Evolutionary conservation across 2,329 filamentous ascomycete species (phyloP), one percentile per base, ranked within the genome.

Genomic region (Stemphylium beticola): DNA sequence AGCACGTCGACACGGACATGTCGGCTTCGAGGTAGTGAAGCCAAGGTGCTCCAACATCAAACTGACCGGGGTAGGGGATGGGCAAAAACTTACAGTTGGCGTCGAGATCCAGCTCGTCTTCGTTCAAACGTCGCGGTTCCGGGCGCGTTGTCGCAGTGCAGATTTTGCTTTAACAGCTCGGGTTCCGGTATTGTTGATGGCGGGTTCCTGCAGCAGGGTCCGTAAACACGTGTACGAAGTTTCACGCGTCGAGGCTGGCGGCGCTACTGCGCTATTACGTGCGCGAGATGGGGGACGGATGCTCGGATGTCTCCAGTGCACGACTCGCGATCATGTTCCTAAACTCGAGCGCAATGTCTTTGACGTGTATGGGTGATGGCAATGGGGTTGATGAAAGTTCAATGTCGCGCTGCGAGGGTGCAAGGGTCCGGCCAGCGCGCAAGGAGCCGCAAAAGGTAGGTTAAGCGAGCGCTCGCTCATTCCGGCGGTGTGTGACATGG

Each of bases 211-310:
- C 53, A 49, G 52, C 51, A 51, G 54, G 61, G 43, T 42, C 50
- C 32, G 60, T 55, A 66, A 64, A 72, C 66, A 68, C 65, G 66
- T 66, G 58, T 59, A 53, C 49, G 26, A 55, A 54, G 56, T 50
- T 51, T 61, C 43, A 69, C 65, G 72, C 70, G 66, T 74, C 66
- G 48, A 60, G 49, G 49, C 45, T 40, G 39, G 53, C 31, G 44
- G 38, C 26, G 32, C 38, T 49, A 45, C 45, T 52, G 58, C 49
- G 33, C 62, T 67, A 49, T 37, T 50, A 38, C 14, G 50, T 24
- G 38, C 22, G 26, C 33, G 54, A 46, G 32, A 38, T 42, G 45
- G 54, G 32, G 18, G 53, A 54, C 37, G 47, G 51, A 45, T 57
- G 61, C 49, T 42, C 42, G 49, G 37, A 45, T 48, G 50, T 43